These are phyloP conservation scores for Rhododendron mucronatum DNA, from an alignment of 148 eudicot species.

Conservation along the genomic window DNA sequence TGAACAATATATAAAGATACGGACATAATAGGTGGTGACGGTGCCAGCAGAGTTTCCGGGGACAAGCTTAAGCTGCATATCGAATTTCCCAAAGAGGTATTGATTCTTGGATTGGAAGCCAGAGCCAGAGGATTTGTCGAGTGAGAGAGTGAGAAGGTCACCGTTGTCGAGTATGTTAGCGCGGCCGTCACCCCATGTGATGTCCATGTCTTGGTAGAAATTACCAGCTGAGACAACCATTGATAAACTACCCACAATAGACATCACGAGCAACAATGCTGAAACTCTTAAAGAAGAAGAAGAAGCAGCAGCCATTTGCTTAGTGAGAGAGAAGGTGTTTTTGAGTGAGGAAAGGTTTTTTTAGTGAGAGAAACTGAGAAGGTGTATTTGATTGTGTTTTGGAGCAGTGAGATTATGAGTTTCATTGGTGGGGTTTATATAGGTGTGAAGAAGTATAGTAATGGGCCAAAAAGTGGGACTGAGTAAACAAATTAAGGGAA, in stretches of 20 bases:
- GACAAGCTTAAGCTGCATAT: conserved; percentile 32
- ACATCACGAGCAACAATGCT: not conserved
- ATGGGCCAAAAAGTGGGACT: not conserved
- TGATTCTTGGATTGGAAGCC: conserved; percentile 30
- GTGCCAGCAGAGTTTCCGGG: conserved; percentile 42
- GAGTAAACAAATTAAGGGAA: not conserved
- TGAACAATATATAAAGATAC: not conserved
- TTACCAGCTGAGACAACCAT: not conserved
- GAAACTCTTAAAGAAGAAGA: not conserved
- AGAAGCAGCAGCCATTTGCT: not conserved
- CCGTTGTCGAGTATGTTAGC: conserved; percentile 6
- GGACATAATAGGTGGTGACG: conserved; percentile 36
- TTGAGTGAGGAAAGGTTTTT: not conserved
- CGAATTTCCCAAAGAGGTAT: conserved; percentile 28
- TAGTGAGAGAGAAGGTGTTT: not conserved
- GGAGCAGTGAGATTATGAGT: not conserved
- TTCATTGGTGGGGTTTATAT: not conserved
- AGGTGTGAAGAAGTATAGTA: not conserved
- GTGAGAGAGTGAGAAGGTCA: conserved; percentile 24
- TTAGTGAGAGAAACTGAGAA: not conserved
- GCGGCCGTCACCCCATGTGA: conserved; percentile 4
- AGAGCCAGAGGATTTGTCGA: conserved; percentile 25
- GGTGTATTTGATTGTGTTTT: not conserved
- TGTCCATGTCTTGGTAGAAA: conserved; percentile 19
- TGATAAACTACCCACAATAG: not conserved